Conservation (phyloP, 2,329 filamentous ascomycete species). For the Zymoseptoria crescenta region DNA sequence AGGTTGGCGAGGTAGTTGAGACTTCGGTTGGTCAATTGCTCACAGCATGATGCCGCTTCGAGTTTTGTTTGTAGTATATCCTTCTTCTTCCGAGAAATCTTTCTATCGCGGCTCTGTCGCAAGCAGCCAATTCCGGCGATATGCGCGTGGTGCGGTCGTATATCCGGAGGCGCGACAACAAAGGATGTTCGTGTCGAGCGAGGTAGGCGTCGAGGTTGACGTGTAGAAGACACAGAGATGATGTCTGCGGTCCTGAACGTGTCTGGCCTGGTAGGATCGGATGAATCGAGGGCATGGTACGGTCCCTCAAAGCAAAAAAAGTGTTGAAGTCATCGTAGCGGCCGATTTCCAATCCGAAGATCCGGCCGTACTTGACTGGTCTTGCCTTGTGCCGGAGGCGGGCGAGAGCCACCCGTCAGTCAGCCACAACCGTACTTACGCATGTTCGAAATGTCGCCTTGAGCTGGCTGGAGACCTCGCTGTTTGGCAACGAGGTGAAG, state of each 20-base stretch:
- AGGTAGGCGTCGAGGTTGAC: not conserved
- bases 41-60: not conserved
- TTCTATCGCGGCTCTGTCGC: not conserved
- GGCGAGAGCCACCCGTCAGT: no score
- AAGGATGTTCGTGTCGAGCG: not conserved
- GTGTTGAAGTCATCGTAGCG: conserved; percentile 7
- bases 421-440: no score
- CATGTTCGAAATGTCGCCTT: no score
- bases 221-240: not conserved
- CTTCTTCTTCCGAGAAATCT: not conserved
- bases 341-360: not conserved
- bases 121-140: not conserved
- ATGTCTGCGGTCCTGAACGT: no score
- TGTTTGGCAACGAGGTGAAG: no score
- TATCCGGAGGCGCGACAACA: not conserved
- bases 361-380: not conserved
- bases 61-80: not conserved
- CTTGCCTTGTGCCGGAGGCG: not conserved
- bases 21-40: not conserved
- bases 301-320: not conserved
- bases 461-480: no score
- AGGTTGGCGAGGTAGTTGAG: not conserved
- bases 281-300: not conserved
- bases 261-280: no score
- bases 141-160: not conserved